Conservation (phyloP, 306 rosid genomes). For the Crotalaria pallida region DNA sequence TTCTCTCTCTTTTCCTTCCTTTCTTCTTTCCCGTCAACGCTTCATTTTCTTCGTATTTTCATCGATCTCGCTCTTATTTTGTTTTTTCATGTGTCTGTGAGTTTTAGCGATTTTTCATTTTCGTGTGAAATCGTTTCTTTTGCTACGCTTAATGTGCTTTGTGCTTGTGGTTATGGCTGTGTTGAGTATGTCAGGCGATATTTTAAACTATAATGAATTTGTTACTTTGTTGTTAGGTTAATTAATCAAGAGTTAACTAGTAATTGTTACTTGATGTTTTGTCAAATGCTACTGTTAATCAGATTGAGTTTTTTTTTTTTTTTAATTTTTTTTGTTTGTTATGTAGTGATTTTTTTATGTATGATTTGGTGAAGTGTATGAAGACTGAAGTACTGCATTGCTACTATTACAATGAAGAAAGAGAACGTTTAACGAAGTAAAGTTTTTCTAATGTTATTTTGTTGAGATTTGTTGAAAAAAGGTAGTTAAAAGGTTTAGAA, state of each 20-base stretch:
- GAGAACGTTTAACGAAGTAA: neutral
- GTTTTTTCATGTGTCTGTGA: neutral
- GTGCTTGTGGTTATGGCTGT: neutral
- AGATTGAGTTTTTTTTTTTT: neutral
- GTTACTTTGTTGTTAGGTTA: neutral
- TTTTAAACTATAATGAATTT: neutral
- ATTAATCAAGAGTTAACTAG: neutral
- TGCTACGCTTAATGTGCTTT: neutral
- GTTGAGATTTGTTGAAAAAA: no score
- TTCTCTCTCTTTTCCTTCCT: no score
- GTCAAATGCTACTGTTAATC: neutral
- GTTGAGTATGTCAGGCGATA: neutral
- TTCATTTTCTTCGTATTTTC: no score
- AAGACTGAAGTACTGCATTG: neutral
- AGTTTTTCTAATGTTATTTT: no score
- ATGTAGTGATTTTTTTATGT: neutral
- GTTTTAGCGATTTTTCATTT: neutral
- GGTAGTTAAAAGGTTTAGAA: no score
- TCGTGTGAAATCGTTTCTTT: neutral
- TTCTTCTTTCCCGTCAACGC: no score
- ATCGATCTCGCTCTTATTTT: no score
- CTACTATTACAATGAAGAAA: neutral
- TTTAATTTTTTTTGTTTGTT: neutral
- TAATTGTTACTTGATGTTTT: neutral
- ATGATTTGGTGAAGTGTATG: neutral